phyloP scores from a whole-genome alignment of 495 filamentous ascomycete species.

The Podospora didyma region DNA sequence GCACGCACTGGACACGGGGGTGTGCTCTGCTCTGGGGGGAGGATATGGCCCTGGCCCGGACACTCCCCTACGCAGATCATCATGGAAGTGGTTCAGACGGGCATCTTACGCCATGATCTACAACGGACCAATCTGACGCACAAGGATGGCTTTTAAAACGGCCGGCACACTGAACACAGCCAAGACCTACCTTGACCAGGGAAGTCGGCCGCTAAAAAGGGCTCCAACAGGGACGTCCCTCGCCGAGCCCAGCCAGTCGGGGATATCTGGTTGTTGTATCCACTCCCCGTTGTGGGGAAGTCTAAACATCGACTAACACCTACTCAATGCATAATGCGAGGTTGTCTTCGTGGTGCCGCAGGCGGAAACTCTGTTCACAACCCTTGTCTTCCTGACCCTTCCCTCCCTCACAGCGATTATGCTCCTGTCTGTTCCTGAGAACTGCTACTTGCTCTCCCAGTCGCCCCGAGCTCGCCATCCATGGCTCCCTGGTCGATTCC shows the following conservation, averaged over 20 bases:
- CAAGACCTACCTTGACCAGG: conserved; percentile 13
- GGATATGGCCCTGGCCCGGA: conserved; percentile 14
- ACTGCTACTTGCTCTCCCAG: conserved; percentile 7
- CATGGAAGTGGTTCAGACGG: conserved; percentile 31
- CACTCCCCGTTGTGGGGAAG: conserved; percentile 20
- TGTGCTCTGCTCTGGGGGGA: neutral
- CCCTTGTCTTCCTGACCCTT: conserved; percentile 6
- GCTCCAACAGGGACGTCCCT: conserved; percentile 14
- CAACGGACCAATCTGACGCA: conserved; percentile 32
- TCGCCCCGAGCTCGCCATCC: conserved; percentile 9
- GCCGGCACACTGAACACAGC: conserved; percentile 22
- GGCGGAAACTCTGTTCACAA: conserved; percentile 20
- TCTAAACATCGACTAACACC: conserved; percentile 26
- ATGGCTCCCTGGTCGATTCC: conserved; percentile 13
- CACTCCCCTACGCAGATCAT: conserved; percentile 31
- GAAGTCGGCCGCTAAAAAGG: conserved; percentile 2
- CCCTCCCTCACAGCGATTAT: conserved; percentile 13
- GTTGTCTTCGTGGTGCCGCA: conserved; percentile 13
- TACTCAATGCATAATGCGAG: conserved; percentile 31
- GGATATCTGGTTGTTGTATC: conserved; percentile 19
- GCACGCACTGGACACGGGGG: neutral
- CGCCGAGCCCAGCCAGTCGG: conserved; percentile 13
- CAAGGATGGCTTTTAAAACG: conserved; percentile 26
- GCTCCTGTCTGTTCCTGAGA: conserved; percentile 18
- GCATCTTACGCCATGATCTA: conserved; percentile 38